Conservation (phyloP, 768 basidiomycete genomes). For the Ramaria rubella region DNA sequence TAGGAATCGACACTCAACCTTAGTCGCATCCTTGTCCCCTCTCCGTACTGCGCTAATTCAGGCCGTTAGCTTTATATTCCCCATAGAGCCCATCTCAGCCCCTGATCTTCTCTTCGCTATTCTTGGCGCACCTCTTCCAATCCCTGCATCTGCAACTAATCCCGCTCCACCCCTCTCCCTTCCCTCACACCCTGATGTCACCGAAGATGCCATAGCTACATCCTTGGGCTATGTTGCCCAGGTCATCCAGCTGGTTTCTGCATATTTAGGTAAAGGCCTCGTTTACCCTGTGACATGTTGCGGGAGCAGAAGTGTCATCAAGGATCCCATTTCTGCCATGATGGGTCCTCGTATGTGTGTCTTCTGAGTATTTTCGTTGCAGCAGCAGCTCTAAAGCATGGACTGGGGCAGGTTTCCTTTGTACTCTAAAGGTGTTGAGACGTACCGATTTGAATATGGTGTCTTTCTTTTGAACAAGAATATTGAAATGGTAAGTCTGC, state of each 20-base stretch:
- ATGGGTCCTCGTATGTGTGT: constrained; percentile 89
- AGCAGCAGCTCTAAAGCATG: background rate
- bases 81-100: constrained; percentile 80
- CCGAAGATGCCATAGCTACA: constrained; percentile 81
- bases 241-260: constrained; percentile 73
- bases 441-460: constrained; percentile 95
- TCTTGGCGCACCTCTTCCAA: constrained; percentile 82
- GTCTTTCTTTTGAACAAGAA: constrained; percentile 96
- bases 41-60: constrained; percentile 62
- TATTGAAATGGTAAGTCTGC: constrained; percentile 74
- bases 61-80: constrained; percentile 71
- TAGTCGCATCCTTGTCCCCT: constrained; percentile 44
- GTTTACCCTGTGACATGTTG: constrained; percentile 88
- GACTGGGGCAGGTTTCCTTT: constrained; percentile 75
- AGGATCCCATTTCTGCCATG: constrained; percentile 92
- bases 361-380: background rate
- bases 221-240: constrained; percentile 89
- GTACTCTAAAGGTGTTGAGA: constrained; percentile 91
- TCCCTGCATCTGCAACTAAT: constrained; percentile 64
- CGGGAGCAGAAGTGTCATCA: constrained; percentile 85
- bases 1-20: constrained; percentile 42
- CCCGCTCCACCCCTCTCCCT: constrained; percentile 79
- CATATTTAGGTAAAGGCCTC: constrained; percentile 67
- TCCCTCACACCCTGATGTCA: constrained; percentile 59
- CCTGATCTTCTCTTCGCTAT: constrained; percentile 88